phyloP scores from a whole-genome alignment of 108 stramenopile genomes.

The Schizochytrium sp. region DNA sequence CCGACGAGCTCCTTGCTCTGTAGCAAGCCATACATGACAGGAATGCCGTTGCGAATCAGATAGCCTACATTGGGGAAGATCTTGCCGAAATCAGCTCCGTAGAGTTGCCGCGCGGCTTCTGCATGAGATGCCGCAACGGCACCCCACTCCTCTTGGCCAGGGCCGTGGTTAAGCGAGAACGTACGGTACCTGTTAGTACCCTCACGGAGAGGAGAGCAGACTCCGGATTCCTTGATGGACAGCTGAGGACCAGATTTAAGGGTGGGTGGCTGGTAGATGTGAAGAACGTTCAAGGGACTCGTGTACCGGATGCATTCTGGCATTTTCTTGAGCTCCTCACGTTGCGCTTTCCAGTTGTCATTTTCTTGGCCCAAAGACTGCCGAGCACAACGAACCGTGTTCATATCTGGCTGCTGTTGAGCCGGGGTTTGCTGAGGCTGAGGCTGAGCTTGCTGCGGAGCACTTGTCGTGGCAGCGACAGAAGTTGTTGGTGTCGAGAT shows the following conservation, averaged over 20 bases:
- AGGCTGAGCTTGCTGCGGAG: neutral
- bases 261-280: conserved; percentile 2
- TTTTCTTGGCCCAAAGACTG: conserved; percentile 35
- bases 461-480: neutral
- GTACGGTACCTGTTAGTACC: conserved; percentile 55
- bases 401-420: neutral
- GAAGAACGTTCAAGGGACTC: conserved; percentile 45
- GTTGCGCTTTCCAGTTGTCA: conserved; percentile 38
- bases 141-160: conserved; percentile 57
- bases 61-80: conserved; percentile 55
- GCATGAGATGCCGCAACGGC: conserved; percentile 40
- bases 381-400: neutral
- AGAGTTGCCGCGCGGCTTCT: neutral
- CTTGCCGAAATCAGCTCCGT: conserved; percentile 14
- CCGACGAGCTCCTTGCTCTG: conserved; percentile 53
- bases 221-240: conserved; percentile 45
- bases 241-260: conserved; percentile 19
- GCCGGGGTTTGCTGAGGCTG: neutral
- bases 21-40: conserved; percentile 40
- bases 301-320: conserved; percentile 52
- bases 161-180: conserved; percentile 33
- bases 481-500: neutral
- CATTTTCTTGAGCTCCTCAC: conserved; percentile 28
- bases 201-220: conserved; percentile 46
- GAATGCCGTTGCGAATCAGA: conserved; percentile 52